Evolutionary conservation across 2,329 filamentous ascomycete species (phyloP), one percentile per base, ranked within the genome.

Genomic region (Colletotrichum scovillei): DNA sequence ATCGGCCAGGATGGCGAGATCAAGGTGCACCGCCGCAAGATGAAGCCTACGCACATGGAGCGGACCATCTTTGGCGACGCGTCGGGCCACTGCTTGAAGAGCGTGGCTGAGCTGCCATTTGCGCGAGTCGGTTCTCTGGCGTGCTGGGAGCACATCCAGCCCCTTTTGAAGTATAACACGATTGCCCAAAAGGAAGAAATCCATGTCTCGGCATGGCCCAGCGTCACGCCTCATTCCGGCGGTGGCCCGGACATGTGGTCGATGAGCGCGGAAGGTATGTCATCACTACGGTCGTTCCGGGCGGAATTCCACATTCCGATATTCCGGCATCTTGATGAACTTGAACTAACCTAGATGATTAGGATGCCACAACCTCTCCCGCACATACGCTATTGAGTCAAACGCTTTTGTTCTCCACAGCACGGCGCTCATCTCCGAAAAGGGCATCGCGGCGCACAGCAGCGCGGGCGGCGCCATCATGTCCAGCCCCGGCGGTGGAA

Each of bases 91-190:
- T 74, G 68, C 49, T 24, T 71, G 19, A 84, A 84, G 72, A 86
- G 85, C 52, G 89, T 90, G 0, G 83, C 86, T 5, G 82, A 87
- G 53, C 86, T 86, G 1, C 81, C 83, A 1, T 86, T 88, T 62
- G 88, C 87, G 2, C 85, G 86, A 4, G 82, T 90, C 5, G 89
- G 88, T 0, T 85, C 85, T 4, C 80, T 90, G 30, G 89, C 88
- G 75, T 90, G 88, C 80, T 90, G 87, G 87, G 87, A 90, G 76
- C 87, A 91, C 73, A 86, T 88, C 78, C 89, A 88, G 78, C 88
- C 85, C 6, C 85, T 87, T 77, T 81, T 86, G 76, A 60, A 72
- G 80, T 73, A 75, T 4, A 77, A 80, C 46, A 79, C 78, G 14
- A 77, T 79, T 5, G 75, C 78, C 4, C 74, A 75, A 4, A 75